These are phyloP conservation scores for Pezicula rhizophila DNA, from an alignment of 2,329 filamentous ascomycete genomes.

Conservation along the genomic window DNA sequence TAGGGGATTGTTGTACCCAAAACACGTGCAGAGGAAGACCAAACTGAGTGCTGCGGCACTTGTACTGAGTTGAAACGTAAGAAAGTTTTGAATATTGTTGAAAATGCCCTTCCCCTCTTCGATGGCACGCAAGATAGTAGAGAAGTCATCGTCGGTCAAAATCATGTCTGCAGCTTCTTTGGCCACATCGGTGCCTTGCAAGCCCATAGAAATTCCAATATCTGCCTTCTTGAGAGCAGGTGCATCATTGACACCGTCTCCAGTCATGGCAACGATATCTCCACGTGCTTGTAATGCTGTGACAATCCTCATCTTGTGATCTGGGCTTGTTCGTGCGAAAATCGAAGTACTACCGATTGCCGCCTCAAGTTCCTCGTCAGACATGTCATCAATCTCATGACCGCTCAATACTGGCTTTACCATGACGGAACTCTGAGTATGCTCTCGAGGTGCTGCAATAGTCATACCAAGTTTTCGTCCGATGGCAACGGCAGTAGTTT, in stretches of 20 bases:
- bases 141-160: slow-evolving; percentile 82
- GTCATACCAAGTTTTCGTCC: slow-evolving; percentile 93
- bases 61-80: slow-evolving; percentile 96
- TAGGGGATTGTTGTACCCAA: slow-evolving; percentile 90
- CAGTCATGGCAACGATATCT: slow-evolving; percentile 98
- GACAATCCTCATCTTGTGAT: slow-evolving; percentile 98
- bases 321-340: slow-evolving; percentile 91
- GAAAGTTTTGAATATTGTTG: slow-evolving; percentile 98
- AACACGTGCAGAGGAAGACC: slow-evolving; percentile 84
- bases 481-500: slow-evolving; percentile 90
- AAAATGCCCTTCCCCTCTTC: slow-evolving; percentile 99
- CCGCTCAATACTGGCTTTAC: slow-evolving; percentile 73
- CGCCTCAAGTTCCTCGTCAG: slow-evolving; percentile 72
- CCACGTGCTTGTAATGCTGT: slow-evolving; percentile 83
- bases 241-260: slow-evolving; percentile 95
- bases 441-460: slow-evolving; percentile 51
- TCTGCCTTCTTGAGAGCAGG: slow-evolving; percentile 95
- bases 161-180: slow-evolving; percentile 97
- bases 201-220: slow-evolving; percentile 96
- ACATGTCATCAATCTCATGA: slow-evolving; percentile 91
- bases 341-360: slow-evolving; percentile 87
- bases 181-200: slow-evolving; percentile 90
- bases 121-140: slow-evolving; percentile 87
- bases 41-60: slow-evolving; percentile 88
- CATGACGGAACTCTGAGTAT: slow-evolving; percentile 48